A percentile compares a stretch with the other conserved stretches of the same genome.
Evolutionary conservation across 192 early-diverging fungal genomes (phyloP).

Genomic region (Podila epicladia): DNA sequence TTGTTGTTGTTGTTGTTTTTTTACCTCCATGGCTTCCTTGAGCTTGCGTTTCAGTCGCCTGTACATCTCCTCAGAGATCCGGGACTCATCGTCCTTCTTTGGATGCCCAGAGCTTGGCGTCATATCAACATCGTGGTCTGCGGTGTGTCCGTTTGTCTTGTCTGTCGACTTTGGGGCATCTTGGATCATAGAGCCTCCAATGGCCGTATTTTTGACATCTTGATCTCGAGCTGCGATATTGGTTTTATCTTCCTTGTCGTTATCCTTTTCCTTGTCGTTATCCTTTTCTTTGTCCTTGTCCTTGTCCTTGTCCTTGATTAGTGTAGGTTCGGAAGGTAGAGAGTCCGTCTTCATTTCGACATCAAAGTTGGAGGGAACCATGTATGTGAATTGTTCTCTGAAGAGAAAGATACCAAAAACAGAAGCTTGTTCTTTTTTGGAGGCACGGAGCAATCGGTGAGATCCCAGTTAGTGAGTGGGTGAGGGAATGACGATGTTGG

Average conservation of each 20-base stretch:
- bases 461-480: too few species aligned
- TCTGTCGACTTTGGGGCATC: background rate
- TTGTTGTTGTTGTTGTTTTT: background rate
- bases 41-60: slow-evolving; percentile 57
- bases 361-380: slow-evolving; percentile 31
- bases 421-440: too few species aligned
- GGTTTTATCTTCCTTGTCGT: background rate
- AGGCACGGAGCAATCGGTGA: too few species aligned
- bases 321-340: background rate
- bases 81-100: background rate
- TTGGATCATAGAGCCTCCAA: too few species aligned
- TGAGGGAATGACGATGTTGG: too few species aligned
- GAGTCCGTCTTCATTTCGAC: slow-evolving; percentile 12
- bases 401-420: too few species aligned
- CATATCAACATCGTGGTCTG: background rate
- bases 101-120: background rate
- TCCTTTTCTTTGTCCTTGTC: slow-evolving; percentile 18
- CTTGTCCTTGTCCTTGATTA: slow-evolving; percentile 18
- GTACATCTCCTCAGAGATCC: slow-evolving; percentile 51
- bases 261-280: background rate
- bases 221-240: too few species aligned
- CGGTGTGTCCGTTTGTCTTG: background rate
- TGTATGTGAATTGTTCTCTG: background rate
- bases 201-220: too few species aligned
- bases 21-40: slow-evolving; percentile 56